Conservation (phyloP, 805 yeast species). For the Pichia phayaonensis region DNA sequence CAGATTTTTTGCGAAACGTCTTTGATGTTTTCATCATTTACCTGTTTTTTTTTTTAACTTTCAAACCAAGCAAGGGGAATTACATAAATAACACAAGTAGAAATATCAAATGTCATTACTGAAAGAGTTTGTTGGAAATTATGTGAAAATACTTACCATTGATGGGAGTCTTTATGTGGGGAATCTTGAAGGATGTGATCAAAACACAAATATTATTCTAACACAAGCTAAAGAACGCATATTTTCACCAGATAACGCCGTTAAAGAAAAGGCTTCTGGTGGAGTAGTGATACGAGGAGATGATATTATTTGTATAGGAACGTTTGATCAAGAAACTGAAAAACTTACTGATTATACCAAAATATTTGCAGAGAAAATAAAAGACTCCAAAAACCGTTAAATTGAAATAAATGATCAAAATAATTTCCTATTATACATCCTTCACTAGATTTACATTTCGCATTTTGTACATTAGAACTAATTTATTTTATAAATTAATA, state of each 20-base stretch:
- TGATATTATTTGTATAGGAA: slow-evolving; percentile 48
- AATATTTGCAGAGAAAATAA: slow-evolving; percentile 17
- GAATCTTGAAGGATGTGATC: slow-evolving; percentile 53
- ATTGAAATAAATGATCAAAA: background rate
- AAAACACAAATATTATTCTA: slow-evolving; percentile 52
- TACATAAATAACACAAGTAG: background rate
- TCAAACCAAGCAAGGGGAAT: background rate
- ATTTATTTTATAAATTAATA: background rate
- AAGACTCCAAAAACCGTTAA: slow-evolving; percentile 27
- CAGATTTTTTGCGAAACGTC: no score
- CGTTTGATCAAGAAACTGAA: slow-evolving; percentile 38
- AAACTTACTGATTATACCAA: slow-evolving; percentile 34
- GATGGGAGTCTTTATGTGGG: slow-evolving; percentile 49
- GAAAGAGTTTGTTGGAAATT: slow-evolving; percentile 18
- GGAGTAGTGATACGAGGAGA: slow-evolving; percentile 52
- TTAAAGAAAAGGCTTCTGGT: slow-evolving; percentile 37
- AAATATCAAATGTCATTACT: slow-evolving; percentile 4
- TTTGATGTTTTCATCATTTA: no score
- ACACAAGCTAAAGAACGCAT: slow-evolving; percentile 44
- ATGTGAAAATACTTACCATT: slow-evolving; percentile 48
- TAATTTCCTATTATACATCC: background rate
- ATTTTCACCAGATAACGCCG: slow-evolving; percentile 34
- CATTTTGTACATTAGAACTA: background rate
- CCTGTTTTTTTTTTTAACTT: background rate
- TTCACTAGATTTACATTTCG: background rate